Evolutionary conservation across 495 filamentous ascomycete species (phyloP).

Genomic region (Bryoglossum gracile): DNA sequence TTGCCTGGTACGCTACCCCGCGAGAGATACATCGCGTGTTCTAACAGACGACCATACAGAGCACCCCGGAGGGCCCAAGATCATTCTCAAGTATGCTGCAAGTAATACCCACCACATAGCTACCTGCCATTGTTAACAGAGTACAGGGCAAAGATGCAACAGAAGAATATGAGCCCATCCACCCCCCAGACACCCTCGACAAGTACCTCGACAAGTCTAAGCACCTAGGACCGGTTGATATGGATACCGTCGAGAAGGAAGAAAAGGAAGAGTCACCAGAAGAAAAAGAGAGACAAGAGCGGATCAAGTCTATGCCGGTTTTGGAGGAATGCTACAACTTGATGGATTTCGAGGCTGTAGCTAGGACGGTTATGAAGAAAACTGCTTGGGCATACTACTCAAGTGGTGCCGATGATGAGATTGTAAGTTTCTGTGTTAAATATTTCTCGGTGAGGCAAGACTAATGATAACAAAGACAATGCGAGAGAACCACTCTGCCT

Average conservation of each 20-base stretch:
- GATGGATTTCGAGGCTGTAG: conserved; percentile 91
- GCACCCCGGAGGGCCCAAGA: conserved; percentile 70
- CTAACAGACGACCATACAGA: conserved; percentile 31
- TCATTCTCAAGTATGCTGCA: conserved; percentile 73
- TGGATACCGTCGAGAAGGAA: conserved; percentile 72
- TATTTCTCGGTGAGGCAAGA: no score
- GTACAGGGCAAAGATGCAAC: conserved; percentile 71
- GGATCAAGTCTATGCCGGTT: conserved; percentile 70
- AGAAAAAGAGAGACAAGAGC: conserved; percentile 66
- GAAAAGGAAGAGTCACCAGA: conserved; percentile 65
- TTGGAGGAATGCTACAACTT: conserved; percentile 91
- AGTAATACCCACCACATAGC: conserved; percentile 7
- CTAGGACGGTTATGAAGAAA: conserved; percentile 83
- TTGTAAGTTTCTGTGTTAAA: conserved; percentile 69
- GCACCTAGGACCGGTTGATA: conserved; percentile 87
- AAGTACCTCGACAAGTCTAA: conserved; percentile 79
- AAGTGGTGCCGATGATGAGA: conserved; percentile 93
- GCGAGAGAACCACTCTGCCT: conserved; percentile 93
- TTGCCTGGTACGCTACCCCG: conserved; percentile 38
- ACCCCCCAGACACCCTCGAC: conserved; percentile 69
- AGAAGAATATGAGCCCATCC: conserved; percentile 74
- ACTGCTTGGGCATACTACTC: conserved; percentile 96
- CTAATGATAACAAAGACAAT: conserved; percentile 67
- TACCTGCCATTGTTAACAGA: background rate
- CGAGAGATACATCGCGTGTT: no score